These are phyloP conservation scores for Nakazawaea siamensis DNA, from an alignment of 805 yeast species.

Conservation along the genomic window DNA sequence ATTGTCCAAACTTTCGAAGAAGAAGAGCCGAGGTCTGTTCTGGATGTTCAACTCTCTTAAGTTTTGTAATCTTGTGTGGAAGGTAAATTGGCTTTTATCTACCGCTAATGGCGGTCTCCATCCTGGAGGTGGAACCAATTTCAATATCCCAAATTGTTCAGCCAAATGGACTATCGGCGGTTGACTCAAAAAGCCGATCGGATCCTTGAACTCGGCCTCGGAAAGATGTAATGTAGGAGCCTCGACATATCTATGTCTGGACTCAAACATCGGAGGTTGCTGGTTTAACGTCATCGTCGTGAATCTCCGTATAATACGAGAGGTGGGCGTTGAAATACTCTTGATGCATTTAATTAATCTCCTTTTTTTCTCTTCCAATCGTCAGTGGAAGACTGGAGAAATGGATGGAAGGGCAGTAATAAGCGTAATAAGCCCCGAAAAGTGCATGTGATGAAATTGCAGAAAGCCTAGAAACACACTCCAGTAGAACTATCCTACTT, in stretches of 20 bases:
- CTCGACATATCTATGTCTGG: constrained; percentile 15
- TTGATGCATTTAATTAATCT: no score
- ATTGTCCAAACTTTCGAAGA: constrained; percentile 52
- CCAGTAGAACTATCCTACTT: no score
- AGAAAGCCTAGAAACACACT: no score
- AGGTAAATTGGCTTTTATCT: constrained; percentile 42
- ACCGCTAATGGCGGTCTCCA: constrained; percentile 53
- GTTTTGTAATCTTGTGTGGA: constrained; percentile 63
- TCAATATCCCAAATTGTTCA: constrained; percentile 39
- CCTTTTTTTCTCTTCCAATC: no score
- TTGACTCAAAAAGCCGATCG: constrained; percentile 39
- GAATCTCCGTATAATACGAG: no score
- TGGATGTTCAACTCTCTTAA: constrained; percentile 55
- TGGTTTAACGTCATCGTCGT: no score
- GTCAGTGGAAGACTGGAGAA: background rate
- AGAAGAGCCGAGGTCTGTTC: constrained; percentile 56
- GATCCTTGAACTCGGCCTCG: constrained; percentile 35
- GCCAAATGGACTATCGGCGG: constrained; percentile 33
- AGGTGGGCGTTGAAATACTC: background rate
- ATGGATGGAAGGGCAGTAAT: no score
- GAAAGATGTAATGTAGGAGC: constrained; percentile 43
- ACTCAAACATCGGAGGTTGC: no score
- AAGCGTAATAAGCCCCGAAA: no score
- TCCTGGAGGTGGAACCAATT: constrained; percentile 41
- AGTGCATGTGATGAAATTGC: no score